Percentiles rank a stretch among this genome's conserved stretches.
Conservation (phyloP, 495 filamentous ascomycete species). For the Gamarada debralockiae region DNA sequence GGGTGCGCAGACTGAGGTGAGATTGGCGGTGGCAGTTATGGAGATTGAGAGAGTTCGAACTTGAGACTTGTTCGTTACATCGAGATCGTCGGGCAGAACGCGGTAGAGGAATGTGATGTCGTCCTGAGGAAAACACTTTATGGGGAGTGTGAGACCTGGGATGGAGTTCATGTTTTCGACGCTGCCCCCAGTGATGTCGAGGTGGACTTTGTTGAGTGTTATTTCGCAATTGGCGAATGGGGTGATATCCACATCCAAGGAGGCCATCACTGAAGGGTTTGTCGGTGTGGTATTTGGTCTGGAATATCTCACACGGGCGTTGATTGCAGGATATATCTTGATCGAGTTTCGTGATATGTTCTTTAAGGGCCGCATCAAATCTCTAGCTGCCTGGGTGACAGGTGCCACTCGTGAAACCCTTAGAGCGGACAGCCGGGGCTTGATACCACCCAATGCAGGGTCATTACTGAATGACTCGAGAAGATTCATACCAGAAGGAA, state of each 20-base stretch:
- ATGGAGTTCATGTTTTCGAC: constrained; percentile 63
- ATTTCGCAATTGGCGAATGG: constrained; percentile 74
- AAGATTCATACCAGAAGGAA: constrained; percentile 76
- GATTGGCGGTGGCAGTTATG: constrained; percentile 59
- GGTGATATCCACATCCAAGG: constrained; percentile 84
- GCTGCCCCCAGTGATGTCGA: constrained; percentile 60
- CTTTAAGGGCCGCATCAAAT: constrained; percentile 60
- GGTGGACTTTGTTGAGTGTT: constrained; percentile 60
- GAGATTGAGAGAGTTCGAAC: constrained; percentile 51
- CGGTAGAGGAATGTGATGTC: constrained; percentile 83
- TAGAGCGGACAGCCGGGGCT: constrained; percentile 73
- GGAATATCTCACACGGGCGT: constrained; percentile 78
- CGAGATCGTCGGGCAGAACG: constrained; percentile 61
- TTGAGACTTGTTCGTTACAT: constrained; percentile 40
- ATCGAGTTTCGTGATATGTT: constrained; percentile 59
- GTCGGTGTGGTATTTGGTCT: constrained; percentile 60
- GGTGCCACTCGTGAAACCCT: constrained; percentile 76
- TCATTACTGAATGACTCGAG: constrained; percentile 73
- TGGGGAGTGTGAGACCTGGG: constrained; percentile 56
- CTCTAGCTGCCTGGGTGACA: constrained; percentile 46
- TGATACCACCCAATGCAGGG: constrained; percentile 58
- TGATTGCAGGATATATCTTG: constrained; percentile 75
- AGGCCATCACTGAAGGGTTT: constrained; percentile 62
- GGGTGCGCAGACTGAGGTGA: constrained; percentile 65
- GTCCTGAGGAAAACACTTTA: constrained; percentile 72